A percentile compares a stretch with the other conserved stretches of the same genome.
Evolutionary conservation across 2,329 filamentous ascomycete genomes (phyloP).

Genomic region (Aspergillus nomiae): DNA sequence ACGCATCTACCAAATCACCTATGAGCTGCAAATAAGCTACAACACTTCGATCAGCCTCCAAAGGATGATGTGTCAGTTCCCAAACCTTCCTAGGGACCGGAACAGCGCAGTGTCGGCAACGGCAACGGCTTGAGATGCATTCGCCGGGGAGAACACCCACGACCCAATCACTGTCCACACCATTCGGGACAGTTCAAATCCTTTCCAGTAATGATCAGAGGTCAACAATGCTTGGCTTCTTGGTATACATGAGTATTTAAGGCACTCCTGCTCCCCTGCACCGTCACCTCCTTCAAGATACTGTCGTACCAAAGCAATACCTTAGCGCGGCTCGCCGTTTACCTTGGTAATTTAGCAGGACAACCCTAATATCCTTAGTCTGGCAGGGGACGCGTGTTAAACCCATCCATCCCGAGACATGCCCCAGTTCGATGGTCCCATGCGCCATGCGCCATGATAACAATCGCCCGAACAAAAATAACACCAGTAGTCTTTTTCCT

Average conservation of each 20-base stretch:
- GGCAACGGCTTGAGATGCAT: not conserved
- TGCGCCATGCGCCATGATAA: not conserved
- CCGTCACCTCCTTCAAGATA: not conserved
- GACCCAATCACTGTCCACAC: constrained; percentile 1
- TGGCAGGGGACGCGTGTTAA: constrained; percentile 3
- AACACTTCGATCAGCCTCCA: not conserved
- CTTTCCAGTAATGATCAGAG: not conserved
- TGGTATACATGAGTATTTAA: not conserved
- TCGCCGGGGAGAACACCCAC: not conserved
- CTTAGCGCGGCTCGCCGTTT: not conserved
- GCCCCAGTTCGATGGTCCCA: not conserved
- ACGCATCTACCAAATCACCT: not conserved
- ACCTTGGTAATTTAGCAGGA: constrained; percentile 1
- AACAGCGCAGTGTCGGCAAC: not conserved
- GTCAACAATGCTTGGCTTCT: constrained; percentile 1
- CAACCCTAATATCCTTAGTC: not conserved
- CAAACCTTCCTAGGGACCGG: not conserved
- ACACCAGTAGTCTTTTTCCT: not conserved
- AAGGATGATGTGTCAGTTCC: not conserved
- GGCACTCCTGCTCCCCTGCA: not conserved
- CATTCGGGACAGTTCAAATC: not conserved
- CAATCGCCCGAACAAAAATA: constrained; percentile 2
- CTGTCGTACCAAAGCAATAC: not conserved
- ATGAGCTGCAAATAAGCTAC: not conserved
- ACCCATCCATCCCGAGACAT: constrained; percentile 13